These are phyloP conservation scores for Colletotrichum tamarilloi DNA, from an alignment of 2,329 filamentous ascomycete species.

Conservation along the genomic window DNA sequence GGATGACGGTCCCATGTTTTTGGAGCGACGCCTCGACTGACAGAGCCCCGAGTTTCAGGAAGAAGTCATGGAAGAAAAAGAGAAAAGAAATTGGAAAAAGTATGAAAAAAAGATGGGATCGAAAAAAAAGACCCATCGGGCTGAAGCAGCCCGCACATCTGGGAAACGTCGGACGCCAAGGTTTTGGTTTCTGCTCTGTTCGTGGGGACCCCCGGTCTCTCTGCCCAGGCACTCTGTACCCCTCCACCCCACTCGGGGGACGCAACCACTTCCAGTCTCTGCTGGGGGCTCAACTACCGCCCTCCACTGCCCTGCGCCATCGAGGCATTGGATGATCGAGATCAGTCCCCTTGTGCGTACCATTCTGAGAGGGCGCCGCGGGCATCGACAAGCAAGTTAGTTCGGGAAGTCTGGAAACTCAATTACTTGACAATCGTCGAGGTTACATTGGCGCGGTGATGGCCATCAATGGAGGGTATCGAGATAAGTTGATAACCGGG, in stretches of 20 bases:
- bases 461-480: neutral
- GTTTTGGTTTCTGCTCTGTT: conserved; percentile 22
- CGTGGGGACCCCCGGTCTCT: conserved; percentile 7
- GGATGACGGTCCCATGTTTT: conserved; percentile 4
- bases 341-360: neutral
- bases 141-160: neutral
- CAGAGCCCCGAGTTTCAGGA: conserved; percentile 30
- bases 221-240: neutral
- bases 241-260: neutral
- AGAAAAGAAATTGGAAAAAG: neutral
- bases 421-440: neutral
- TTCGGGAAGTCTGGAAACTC: neutral
- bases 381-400: neutral
- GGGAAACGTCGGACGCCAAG: conserved; percentile 31
- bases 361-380: neutral
- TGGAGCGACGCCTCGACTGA: neutral
- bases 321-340: conserved; percentile 12
- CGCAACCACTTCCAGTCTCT: neutral
- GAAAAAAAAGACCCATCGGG: conserved; percentile 5
- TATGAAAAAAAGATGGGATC: neutral
- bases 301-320: conserved; percentile 13
- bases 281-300: conserved; percentile 16
- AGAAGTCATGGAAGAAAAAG: neutral
- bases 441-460: neutral
- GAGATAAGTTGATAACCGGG: neutral